Evolutionary conservation across 257 asterid genomes (phyloP).

Genomic region (Linderniella brevidens): DNA sequence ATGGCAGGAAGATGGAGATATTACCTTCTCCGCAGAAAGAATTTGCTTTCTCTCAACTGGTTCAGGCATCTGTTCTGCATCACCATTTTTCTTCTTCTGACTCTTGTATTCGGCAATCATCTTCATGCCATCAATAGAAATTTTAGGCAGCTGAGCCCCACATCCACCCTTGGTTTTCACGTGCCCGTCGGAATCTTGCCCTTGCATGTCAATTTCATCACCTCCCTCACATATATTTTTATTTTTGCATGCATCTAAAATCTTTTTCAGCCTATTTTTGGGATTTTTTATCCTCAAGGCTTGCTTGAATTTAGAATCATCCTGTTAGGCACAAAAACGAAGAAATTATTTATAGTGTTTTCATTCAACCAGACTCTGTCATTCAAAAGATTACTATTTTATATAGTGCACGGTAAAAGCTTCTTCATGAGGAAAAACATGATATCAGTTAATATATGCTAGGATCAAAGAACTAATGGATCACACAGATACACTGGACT

Average conservation of each 20-base stretch:
- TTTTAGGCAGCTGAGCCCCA: slow-evolving; percentile 95
- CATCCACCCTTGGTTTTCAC: slow-evolving; percentile 83
- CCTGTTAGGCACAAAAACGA: slow-evolving; percentile 23
- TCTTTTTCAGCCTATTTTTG: slow-evolving; percentile 59
- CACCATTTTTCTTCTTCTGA: slow-evolving; percentile 70
- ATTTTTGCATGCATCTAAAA: slow-evolving; percentile 77
- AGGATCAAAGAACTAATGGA: too few relatives aligned
- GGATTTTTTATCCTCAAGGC: slow-evolving; percentile 80
- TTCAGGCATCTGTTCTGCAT: slow-evolving; percentile 89
- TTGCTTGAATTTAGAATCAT: slow-evolving; percentile 69
- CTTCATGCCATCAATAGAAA: slow-evolving; percentile 94
- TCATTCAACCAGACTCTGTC: too few relatives aligned
- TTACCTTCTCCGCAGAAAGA: slow-evolving; percentile 88
- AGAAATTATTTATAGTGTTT: too few relatives aligned
- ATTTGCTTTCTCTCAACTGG: slow-evolving; percentile 84
- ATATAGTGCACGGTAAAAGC: too few relatives aligned
- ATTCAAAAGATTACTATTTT: too few relatives aligned
- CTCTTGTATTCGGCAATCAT: slow-evolving; percentile 86
- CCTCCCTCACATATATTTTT: slow-evolving; percentile 87
- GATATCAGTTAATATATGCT: too few relatives aligned
- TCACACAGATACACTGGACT: too few relatives aligned
- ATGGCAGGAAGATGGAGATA: too few relatives aligned
- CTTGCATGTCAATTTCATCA: slow-evolving; percentile 67
- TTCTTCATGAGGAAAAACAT: too few relatives aligned
- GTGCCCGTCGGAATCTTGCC: slow-evolving; percentile 68